Base-by-base conservation (phyloP, 306 rosid genomes). In the Dalbergia oliveri region DNA sequence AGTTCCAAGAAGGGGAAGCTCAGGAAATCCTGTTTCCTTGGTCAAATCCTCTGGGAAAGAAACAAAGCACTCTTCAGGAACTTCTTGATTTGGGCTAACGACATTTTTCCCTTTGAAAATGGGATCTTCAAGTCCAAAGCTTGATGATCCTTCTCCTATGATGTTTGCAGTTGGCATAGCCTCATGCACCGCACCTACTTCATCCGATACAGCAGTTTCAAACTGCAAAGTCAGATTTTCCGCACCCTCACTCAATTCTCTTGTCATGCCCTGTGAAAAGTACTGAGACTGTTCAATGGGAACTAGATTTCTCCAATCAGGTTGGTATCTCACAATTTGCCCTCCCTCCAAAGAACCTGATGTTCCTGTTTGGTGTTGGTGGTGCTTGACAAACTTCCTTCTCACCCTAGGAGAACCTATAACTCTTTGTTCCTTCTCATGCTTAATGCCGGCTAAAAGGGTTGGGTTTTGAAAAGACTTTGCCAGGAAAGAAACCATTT, bases 401-500 rank as follows among this genome's bases (percentile, higher is more conserved):
- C 69, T 83, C 34, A 35, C 51, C 78, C 86, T 86, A n/a, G 90
- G 72, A 58, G 90, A 79, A 44, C 58, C 79, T 11, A 84, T 76
- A 19, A 62, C 81, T 72, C 70, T 81, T 8, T 79, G 84, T 81
- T 85, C 88, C 62, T 80, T 78, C 87, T 87, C 82, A 66, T 81
- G 86, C 81, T 61, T 61, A 41, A 91, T 83, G 31, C 45, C 75
- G 50, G 81, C 50, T 23, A 88, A 16, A 71, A 87, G 88, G 12
- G 81, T 78, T 11, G 94, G 91, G 69, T 85, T 89, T 47, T 83
- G 89, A 83, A 93, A 76, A 68, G 88, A 47, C 93, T 81, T 85
- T 0, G 91, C 77, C 82, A 89, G 67, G 90, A 91, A 93, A 44
- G 93, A 89, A 82, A 91, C 84, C 91, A 87, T 88, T 60, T 88